phyloP scores from a whole-genome alignment of 208 protist genomes.

The Crithidia fasciculata region DNA sequence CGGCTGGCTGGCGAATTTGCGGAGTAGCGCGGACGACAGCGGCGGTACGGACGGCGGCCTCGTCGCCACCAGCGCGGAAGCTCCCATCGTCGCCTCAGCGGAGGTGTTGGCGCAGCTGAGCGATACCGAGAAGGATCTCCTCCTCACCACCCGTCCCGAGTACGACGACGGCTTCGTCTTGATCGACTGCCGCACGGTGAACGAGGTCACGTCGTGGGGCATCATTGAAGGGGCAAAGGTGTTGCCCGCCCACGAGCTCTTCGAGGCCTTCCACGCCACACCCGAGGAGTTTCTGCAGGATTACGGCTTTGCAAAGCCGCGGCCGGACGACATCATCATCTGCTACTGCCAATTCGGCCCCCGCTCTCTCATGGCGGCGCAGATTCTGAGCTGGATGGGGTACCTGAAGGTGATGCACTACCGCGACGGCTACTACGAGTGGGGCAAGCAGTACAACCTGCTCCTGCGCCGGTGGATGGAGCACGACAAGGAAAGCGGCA shows the following conservation, averaged over 20 bases:
- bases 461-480: conserved; percentile 83
- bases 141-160: conserved; percentile 61
- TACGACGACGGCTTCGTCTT: conserved; percentile 83
- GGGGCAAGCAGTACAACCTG: conserved; percentile 87
- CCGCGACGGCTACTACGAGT: conserved; percentile 85
- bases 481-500: conserved; percentile 75
- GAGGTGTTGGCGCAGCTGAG: conserved; percentile 53
- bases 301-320: conserved; percentile 82
- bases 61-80: conserved; percentile 39
- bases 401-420: conserved; percentile 82
- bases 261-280: conserved; percentile 80
- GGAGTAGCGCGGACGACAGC: conserved; percentile 5
- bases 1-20: conserved; percentile 23
- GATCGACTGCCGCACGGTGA: conserved; percentile 84
- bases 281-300: conserved; percentile 69
- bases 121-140: conserved; percentile 51
- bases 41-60: conserved; percentile 27
- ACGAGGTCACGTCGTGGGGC: conserved; percentile 85
- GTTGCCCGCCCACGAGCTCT: conserved; percentile 82
- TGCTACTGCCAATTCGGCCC: conserved; percentile 88
- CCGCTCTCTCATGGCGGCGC: conserved; percentile 80
- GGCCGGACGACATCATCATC: conserved; percentile 72
- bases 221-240: conserved; percentile 87
- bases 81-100: conserved; percentile 42
- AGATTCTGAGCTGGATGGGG: conserved; percentile 87